A percentile compares a stretch with the other conserved stretches of the same genome.
Conservation (phyloP, 2,329 filamentous ascomycete species). For the Colletotrichum tamarilloi region DNA sequence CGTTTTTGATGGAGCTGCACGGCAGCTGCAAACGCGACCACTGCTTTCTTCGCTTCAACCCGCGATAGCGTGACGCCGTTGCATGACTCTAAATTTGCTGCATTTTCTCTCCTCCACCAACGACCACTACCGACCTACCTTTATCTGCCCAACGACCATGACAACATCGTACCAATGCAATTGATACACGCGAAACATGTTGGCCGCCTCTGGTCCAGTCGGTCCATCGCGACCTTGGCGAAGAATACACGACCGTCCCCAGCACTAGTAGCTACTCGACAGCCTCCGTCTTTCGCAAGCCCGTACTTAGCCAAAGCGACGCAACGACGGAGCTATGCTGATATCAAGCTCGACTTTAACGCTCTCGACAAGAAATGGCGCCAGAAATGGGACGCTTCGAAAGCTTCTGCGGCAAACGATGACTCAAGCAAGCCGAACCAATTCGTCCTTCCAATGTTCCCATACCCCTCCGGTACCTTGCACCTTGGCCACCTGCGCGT, state of each 20-base stretch:
- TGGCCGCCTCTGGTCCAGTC: constrained; percentile 35
- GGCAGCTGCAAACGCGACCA: constrained; percentile 24
- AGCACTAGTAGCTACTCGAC: constrained; percentile 12
- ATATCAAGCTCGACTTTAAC: constrained; percentile 55
- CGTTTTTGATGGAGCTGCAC: constrained; percentile 30
- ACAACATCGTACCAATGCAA: constrained; percentile 41
- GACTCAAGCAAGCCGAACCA: constrained; percentile 42
- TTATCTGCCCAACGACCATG: constrained; percentile 35
- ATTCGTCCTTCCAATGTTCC: constrained; percentile 93
- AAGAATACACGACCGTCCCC: constrained; percentile 13
- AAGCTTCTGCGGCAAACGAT: constrained; percentile 31
- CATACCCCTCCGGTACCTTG: constrained; percentile 87
- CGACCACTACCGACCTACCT: neutral
- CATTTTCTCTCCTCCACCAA: neutral
- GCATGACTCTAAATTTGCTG: constrained; percentile 7
- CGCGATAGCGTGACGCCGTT: constrained; percentile 10
- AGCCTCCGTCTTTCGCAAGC: constrained; percentile 13
- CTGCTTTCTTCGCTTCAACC: neutral
- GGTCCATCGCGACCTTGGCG: constrained; percentile 14
- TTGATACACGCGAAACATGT: constrained; percentile 41
- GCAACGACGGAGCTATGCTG: constrained; percentile 50
- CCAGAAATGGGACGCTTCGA: constrained; percentile 51
- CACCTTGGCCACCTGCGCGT: constrained; percentile 90
- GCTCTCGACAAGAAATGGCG: constrained; percentile 66
- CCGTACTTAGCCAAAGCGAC: constrained; percentile 9